phyloP scores from a whole-genome alignment of 2,329 filamentous ascomycete species.

The Bipolaris zeicola region DNA sequence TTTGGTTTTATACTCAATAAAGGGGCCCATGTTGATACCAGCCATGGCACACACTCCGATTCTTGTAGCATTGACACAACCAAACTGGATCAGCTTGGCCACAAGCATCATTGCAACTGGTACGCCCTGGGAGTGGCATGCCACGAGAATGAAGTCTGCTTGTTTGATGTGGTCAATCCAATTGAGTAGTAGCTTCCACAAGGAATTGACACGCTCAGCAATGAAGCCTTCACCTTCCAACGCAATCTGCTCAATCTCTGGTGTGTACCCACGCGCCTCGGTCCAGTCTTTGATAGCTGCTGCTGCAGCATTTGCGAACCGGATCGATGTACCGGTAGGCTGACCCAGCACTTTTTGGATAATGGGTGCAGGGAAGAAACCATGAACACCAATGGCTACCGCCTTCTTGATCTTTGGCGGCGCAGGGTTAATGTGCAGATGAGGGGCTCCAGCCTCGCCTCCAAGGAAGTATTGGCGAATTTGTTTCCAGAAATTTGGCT shows the following conservation, averaged over 20 bases:
- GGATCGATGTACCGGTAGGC: conserved; percentile 91
- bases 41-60: conserved; percentile 90
- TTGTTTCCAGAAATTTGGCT: conserved; percentile 54
- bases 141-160: conserved; percentile 89
- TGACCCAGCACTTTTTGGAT: conserved; percentile 92
- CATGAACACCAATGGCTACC: conserved; percentile 91
- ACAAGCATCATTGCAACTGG: conserved; percentile 92
- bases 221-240: conserved; percentile 95
- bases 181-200: conserved; percentile 94
- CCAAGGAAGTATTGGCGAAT: conserved; percentile 50
- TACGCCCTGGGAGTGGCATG: conserved; percentile 94
- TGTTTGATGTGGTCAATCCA: conserved; percentile 89
- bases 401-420: conserved; percentile 79
- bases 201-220: conserved; percentile 81
- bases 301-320: conserved; percentile 87
- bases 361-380: conserved; percentile 85
- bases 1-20: conserved; percentile 86
- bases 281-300: conserved; percentile 85
- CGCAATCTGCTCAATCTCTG: conserved; percentile 91
- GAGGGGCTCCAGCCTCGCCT: conserved; percentile 62
- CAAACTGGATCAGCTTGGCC: conserved; percentile 89
- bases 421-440: conserved; percentile 74
- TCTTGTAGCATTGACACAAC: conserved; percentile 72
- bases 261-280: conserved; percentile 67
- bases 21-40: conserved; percentile 91